Conservation (phyloP, 371 early-diverging fungal species). For the Apophysomyces ossiformis region DNA sequence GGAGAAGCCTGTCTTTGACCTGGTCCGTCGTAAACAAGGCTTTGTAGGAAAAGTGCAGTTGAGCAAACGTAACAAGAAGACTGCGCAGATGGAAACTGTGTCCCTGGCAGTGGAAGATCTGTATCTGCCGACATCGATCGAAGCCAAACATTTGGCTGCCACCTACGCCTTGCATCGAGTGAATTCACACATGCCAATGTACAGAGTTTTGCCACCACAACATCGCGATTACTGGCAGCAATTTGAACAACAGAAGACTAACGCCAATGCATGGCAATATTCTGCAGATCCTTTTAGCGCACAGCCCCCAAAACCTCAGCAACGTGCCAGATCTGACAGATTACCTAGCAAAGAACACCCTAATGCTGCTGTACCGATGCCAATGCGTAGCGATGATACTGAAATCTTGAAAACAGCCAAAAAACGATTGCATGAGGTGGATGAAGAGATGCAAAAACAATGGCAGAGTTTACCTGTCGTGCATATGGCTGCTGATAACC, state of each 20-base stretch:
- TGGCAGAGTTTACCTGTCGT: conserved; percentile 79
- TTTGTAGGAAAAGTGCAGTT: conserved; percentile 64
- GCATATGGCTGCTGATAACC: conserved; percentile 67
- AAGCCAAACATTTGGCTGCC: conserved; percentile 82
- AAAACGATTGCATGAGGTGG: conserved; percentile 28
- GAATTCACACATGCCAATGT: conserved; percentile 71
- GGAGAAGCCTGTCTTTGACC: conserved; percentile 75
- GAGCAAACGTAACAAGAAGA: conserved; percentile 73
- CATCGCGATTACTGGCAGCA: conserved; percentile 77
- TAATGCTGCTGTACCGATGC: conserved; percentile 45
- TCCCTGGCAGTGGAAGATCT: conserved; percentile 47
- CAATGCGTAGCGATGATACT: conserved; percentile 27
- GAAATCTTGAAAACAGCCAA: conserved; percentile 19
- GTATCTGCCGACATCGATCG: conserved; percentile 58
- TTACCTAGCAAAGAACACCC: conserved; percentile 37
- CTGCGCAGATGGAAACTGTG: conserved; percentile 63
- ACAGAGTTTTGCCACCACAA: conserved; percentile 77
- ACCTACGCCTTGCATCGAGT: conserved; percentile 86
- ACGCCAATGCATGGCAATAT: conserved; percentile 63
- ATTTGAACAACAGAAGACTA: conserved; percentile 59
- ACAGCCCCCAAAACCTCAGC: conserved; percentile 38
- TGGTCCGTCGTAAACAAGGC: conserved; percentile 46
- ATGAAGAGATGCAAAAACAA: conserved; percentile 51
- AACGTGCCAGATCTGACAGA: conserved; percentile 23
- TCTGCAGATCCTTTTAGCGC: conserved; percentile 78